Evolutionary conservation across 139 green algal genomes (phyloP).

Genomic region (Mesostigma viride): DNA sequence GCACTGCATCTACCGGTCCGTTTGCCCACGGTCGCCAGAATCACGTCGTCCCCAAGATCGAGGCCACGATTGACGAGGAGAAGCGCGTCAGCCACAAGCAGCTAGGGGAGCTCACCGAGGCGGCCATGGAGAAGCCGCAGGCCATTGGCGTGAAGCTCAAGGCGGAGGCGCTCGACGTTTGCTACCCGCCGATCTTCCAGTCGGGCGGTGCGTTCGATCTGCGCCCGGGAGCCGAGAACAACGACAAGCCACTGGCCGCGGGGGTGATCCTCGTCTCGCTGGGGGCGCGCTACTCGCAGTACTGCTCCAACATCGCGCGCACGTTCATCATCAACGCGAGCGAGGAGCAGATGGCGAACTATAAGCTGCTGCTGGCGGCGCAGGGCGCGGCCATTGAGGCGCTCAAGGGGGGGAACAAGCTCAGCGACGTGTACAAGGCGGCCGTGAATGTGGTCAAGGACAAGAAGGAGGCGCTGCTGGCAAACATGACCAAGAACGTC

Average conservation of each 20-base stretch:
- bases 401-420: conserved; percentile 37
- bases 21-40: no score
- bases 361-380: conserved; percentile 49
- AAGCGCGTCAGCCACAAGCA: conserved; percentile 83
- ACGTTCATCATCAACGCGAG: conserved; percentile 82
- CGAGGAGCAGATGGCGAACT: conserved; percentile 54
- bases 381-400: conserved; percentile 61
- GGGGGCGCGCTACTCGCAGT: conserved; percentile 68
- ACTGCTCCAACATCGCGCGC: conserved; percentile 81
- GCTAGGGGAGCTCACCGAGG: conserved; percentile 56
- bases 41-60: conserved; percentile 58
- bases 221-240: conserved; percentile 36
- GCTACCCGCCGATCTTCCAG: conserved; percentile 80
- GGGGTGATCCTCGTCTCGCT: conserved; percentile 61
- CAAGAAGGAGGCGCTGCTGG: conserved; percentile 47
- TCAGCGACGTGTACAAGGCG: conserved; percentile 22
- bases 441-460: conserved; percentile 30
- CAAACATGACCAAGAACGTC: conserved; percentile 66
- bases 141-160: conserved; percentile 48
- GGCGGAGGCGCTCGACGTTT: conserved; percentile 78
- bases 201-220: conserved; percentile 49
- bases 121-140: conserved; percentile 45
- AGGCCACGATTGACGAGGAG: conserved; percentile 73
- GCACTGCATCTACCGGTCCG: no score
- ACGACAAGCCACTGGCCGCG: conserved; percentile 50